Percentiles rank a stretch among this genome's conserved stretches.
Conservation (phyloP, 2,329 filamentous ascomycete genomes). For the Cercospora sojina region DNA sequence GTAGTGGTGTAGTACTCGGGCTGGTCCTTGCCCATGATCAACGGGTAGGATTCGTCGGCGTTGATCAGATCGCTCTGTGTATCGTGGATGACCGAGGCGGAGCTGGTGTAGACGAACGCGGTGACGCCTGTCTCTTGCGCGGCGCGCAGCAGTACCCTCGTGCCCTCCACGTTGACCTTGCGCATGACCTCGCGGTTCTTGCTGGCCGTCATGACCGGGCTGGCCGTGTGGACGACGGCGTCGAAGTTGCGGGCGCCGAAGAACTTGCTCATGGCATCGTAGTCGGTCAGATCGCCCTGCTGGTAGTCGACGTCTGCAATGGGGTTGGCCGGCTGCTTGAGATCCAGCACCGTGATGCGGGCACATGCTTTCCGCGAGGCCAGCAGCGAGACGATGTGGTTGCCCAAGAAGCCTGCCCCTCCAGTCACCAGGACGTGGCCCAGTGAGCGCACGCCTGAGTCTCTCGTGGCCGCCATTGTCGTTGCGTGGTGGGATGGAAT, state of each 20-base stretch:
- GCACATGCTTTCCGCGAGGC: slow-evolving; percentile 43
- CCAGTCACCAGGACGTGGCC: slow-evolving; percentile 52
- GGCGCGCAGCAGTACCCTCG: slow-evolving; percentile 49
- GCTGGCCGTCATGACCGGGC: slow-evolving; percentile 42
- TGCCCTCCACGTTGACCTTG: slow-evolving; percentile 54
- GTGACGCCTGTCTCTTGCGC: slow-evolving; percentile 51
- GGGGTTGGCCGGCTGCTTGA: slow-evolving; percentile 45
- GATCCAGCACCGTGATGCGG: slow-evolving; percentile 50
- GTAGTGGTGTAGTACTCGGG: slow-evolving; percentile 54
- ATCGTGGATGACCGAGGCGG: slow-evolving; percentile 51
- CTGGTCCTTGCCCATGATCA: slow-evolving; percentile 48
- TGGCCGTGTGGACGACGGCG: slow-evolving; percentile 53
- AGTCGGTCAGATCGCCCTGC: slow-evolving; percentile 52
- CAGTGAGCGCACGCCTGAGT: slow-evolving; percentile 35
- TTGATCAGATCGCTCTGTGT: slow-evolving; percentile 48
- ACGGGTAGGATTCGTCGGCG: slow-evolving; percentile 50
- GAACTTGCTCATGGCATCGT: slow-evolving; percentile 43
- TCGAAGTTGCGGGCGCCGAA: slow-evolving; percentile 47
- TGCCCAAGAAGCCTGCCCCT: slow-evolving; percentile 53
- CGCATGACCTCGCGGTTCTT: slow-evolving; percentile 45
- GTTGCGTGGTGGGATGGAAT: not conserved
- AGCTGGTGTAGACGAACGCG: slow-evolving; percentile 55
- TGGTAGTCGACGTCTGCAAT: slow-evolving; percentile 49
- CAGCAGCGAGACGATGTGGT: slow-evolving; percentile 52
- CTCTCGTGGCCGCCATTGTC: slow-evolving; percentile 15